Conservation (phyloP, 306 rosid genomes). For the Lathyrus tuberosus region DNA sequence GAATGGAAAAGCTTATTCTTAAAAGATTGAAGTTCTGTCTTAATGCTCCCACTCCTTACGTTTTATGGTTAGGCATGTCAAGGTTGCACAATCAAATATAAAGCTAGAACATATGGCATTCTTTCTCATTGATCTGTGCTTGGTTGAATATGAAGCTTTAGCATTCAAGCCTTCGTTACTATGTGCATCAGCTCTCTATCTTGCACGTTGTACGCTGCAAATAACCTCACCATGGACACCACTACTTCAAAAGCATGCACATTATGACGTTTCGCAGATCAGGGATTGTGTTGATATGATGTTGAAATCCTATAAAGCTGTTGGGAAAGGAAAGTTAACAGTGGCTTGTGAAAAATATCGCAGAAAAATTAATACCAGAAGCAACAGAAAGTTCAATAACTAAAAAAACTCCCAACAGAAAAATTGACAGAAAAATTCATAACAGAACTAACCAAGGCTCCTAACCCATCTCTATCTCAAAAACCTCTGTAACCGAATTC, state of each 20-base stretch:
- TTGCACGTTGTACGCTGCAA: constrained; percentile 76
- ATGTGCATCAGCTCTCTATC: constrained; percentile 88
- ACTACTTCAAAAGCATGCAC: constrained; percentile 71
- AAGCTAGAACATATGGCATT: constrained; percentile 84
- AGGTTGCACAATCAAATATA: constrained; percentile 76
- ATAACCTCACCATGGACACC: constrained; percentile 76
- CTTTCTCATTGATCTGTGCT: constrained; percentile 70
- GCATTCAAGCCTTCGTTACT: constrained; percentile 78
- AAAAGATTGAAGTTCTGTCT: constrained; percentile 76
- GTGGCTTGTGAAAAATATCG: constrained; percentile 71
- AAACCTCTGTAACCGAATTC: too few relatives aligned
- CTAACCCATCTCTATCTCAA: too few relatives aligned
- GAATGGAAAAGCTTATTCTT: constrained; percentile 79
- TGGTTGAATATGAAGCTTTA: constrained; percentile 78
- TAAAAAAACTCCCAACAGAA: too few relatives aligned
- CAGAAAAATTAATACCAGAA: too few relatives aligned
- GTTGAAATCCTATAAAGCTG: constrained; percentile 69
- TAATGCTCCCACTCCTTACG: constrained; percentile 83
- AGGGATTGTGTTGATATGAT: constrained; percentile 85
- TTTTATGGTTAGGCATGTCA: constrained; percentile 90
- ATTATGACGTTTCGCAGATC: constrained; percentile 65
- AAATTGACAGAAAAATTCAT: too few relatives aligned
- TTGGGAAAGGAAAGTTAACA: constrained; percentile 57
- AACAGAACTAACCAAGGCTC: too few relatives aligned
- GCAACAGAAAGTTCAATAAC: too few relatives aligned